Evolutionary conservation across 306 rosid species (phyloP), one percentile per base, ranked within the genome.

Genomic region (Canavalia ensiformis): DNA sequence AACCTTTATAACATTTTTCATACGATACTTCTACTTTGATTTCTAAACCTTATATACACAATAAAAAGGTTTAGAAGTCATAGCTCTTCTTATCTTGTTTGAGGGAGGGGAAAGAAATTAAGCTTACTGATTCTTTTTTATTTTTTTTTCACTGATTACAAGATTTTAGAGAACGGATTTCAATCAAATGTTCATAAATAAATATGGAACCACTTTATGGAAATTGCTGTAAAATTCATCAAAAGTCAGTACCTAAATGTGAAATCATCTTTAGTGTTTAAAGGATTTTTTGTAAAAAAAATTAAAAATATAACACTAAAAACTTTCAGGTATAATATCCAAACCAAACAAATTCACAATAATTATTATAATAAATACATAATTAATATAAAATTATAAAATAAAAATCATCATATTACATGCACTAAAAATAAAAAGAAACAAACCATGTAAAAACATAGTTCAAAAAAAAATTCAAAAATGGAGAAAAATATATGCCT

Each of bases 211-310:
- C 30, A 54, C 33, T 83, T 34, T 50, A 54, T 55, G 79, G 58
- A 73, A 75, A 81, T 67, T 67, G 42, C 37, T 8, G 2, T 29
- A 39, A 52, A 78, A 82, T 72, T 81, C 80, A 67, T 41, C 31
- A 18, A 75, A 41, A 77, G 28, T 12, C 8, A 77, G 12, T 55
- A 56, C 12, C 42, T 34, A 18, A 18, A 18, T 18, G 25, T 18
- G 25, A 56, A 67, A 13, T 58, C 33, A 56, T 71, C 6, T 71
- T 18, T 37, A 39, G 9, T 28, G 35, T 51, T 25, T 10, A 70
- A 52, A 44, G 67, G 54, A 51, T 13, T 54, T 44, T 30, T 18
- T 18, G 25, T 18, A 18, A 18, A 18, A 18, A 18, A 18, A 18
- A 18, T 18, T 0, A 18, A 69, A 60, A 70, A 8, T 0, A 11